Base-by-base conservation (phyloP, 2,329 filamentous ascomycete species). In the Trichoderma sp. region DNA sequence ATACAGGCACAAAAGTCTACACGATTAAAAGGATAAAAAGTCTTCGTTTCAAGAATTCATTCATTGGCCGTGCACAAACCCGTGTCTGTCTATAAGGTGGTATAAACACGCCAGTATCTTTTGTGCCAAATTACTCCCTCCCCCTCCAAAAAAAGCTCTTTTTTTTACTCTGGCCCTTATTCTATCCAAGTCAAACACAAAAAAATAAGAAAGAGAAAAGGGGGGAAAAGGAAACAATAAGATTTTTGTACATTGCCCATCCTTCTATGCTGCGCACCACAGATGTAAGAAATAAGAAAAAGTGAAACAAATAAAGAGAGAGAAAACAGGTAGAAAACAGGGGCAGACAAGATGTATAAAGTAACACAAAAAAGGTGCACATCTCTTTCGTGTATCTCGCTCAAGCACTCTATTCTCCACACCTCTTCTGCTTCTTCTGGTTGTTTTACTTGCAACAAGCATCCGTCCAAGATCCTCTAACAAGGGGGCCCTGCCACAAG, bases 121-220 rank as follows among this genome's bases (percentile, higher is more conserved):
- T 34, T 34, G 32, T 59, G 46, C 61, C 69, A 63, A n/a, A 66
- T 61, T 69, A 66, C 69, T 67, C 68, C 68, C 37, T n/a, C 52
- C 32, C 32, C 7, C n/a, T n/a, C n/a, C n/a, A n/a, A n/a, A 54
- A 49, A 34, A n/a, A 43, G 39, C 39, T 28, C 49, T 66, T 66
- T 59, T 34, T 34, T 52, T 34, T 34, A 34, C 68, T 39, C 39
- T 43, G 39, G 39, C 39, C 39, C 39, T n/a, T 64, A 68, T 58
- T 71, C 68, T 72, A 72, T 72, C 71, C 71, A 72, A 72, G 30
- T 56, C 63, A 58, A 70, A 70, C 54, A 63, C 28, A 52, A 13
- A 37, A 18, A 46, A 18, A 13, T 11, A 24, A 49, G 39, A 43
- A 21, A 32, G 14, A 21, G 34, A 58, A 24, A 24, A 37, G 30